A percentile compares a stretch with the other conserved stretches of the same genome.
Conservation (phyloP, 768 basidiomycete genomes). For the Leucogyrophana mollusca region DNA sequence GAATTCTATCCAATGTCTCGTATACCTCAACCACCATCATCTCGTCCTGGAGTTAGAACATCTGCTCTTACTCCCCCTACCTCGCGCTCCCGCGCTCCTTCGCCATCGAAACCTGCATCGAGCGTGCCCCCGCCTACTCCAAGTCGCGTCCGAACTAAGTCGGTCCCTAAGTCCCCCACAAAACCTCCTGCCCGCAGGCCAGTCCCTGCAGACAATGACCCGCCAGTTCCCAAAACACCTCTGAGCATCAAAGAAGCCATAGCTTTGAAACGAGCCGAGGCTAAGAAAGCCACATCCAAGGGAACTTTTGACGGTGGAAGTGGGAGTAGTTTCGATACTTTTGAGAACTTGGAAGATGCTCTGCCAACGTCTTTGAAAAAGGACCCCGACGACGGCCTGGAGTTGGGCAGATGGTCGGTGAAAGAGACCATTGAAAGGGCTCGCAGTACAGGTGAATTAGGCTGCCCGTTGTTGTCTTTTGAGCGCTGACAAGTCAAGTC, state of each 20-base stretch:
- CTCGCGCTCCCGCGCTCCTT: slow-evolving; percentile 30
- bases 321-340: slow-evolving; percentile 31
- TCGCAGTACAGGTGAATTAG: slow-evolving; percentile 66
- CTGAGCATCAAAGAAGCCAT: slow-evolving; percentile 75
- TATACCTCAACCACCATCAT: slow-evolving; percentile 34
- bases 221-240: slow-evolving; percentile 29
- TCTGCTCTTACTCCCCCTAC: slow-evolving; percentile 22
- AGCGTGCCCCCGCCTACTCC: slow-evolving; percentile 26
- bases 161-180: slow-evolving; percentile 33
- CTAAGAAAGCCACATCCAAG: slow-evolving; percentile 51
- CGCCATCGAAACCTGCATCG: slow-evolving; percentile 27
- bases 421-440: slow-evolving; percentile 78
- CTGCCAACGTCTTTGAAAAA: slow-evolving; percentile 30
- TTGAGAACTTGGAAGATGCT: slow-evolving; percentile 49
- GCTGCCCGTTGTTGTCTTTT: slow-evolving; percentile 30
- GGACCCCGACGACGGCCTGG: slow-evolving; percentile 48
- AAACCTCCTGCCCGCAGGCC: slow-evolving; percentile 21
- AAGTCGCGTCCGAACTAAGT: slow-evolving; percentile 35
- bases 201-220: slow-evolving; percentile 16
- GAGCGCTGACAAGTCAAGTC: slow-evolving; percentile 47
- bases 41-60: slow-evolving; percentile 29
- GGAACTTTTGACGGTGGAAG: slow-evolving; percentile 23
- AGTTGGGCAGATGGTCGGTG: slow-evolving; percentile 59
- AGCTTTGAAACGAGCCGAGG: slow-evolving; percentile 75
- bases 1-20: slow-evolving; percentile 48